Evolutionary conservation across 2,329 filamentous ascomycete species (phyloP), one percentile per base, ranked within the genome.

Genomic region (Colletotrichum sp.): DNA sequence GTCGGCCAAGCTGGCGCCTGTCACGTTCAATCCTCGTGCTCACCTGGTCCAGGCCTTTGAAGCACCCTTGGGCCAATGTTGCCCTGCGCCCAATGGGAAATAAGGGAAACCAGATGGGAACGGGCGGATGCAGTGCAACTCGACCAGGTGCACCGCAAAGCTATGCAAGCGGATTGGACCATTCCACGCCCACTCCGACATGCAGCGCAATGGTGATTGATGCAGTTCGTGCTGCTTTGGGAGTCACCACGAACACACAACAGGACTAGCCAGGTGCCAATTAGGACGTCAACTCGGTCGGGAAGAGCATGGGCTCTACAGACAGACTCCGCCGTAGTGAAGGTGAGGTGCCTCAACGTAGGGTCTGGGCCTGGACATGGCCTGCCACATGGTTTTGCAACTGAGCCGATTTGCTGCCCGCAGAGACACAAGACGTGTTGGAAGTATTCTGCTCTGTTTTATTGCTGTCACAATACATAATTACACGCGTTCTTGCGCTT

Each of bases 141-240:
- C 60, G 32, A 36, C 57, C 26, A 44, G 39, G 49, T 32, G 36
- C 39, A 55, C 36, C 39, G 10, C 69, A 24, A n/a, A 36, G 55
- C 59, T 21, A 21, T 36, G 62, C 68, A 30, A 52, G 15, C 26
- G 52, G 18, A 68, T 72, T 72, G 69, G 55, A 36, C 36, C 57
- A 26, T 57, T 59, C 6, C n/a, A 49, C 60, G 30, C n/a, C 30
- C 69, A 49, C 59, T 62, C 57, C 24, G 18, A 62, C 15, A 72
- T 76, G 64, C 73, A 73, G 18, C 36, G 49, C 49, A 49, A 30
- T 30, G 34, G 60, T 75, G 67, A 75, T 60, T 71, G 60, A 52
- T 71, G 72, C 62, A 67, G 67, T 49, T 49, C 49, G 32, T 71
- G 32, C 66, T 74, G 71, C 32, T 69, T n/a, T 18, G 28, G 32